A percentile compares a stretch with the other conserved stretches of the same genome.
These are phyloP conservation scores for Candida rishiriensis DNA, from an alignment of 805 yeast species.

Conservation along the genomic window DNA sequence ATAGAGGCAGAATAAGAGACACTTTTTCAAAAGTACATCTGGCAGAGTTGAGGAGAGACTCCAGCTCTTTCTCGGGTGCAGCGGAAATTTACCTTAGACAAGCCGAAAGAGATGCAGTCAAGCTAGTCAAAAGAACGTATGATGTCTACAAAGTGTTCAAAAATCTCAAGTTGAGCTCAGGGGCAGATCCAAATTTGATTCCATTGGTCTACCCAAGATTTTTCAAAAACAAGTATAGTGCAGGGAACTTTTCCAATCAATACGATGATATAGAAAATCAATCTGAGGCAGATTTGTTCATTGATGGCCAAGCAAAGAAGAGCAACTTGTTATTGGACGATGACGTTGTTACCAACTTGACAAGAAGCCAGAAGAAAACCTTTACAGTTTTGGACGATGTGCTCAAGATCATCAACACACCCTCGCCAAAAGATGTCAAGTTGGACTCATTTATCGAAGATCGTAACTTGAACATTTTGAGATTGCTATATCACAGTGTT, in stretches of 20 bases:
- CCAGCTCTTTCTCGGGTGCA: conserved; percentile 6
- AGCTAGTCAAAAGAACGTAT: conserved; percentile 16
- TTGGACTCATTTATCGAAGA: conserved; percentile 26
- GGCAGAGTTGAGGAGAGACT: conserved; percentile 1
- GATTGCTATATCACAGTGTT: conserved; percentile 49
- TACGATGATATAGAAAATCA: conserved; percentile 35
- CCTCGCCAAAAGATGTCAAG: conserved; percentile 24
- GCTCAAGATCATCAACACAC: conserved; percentile 36
- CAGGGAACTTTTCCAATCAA: conserved; percentile 78
- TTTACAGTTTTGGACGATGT: conserved; percentile 37
- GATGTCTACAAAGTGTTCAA: conserved; percentile 13
- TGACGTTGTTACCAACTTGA: conserved; percentile 39
- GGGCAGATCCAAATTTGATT: conserved; percentile 25
- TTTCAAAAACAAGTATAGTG: conserved; percentile 59
- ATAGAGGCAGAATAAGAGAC: conserved; percentile 2
- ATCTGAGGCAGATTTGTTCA: conserved; percentile 30
- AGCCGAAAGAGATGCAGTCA: conserved; percentile 20
- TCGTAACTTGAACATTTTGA: conserved; percentile 49
- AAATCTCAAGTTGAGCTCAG: conserved; percentile 10
- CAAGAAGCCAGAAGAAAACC: conserved; percentile 34
- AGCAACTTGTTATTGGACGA: conserved; percentile 46
- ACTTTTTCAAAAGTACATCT: neutral
- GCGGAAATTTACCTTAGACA: conserved; percentile 16
- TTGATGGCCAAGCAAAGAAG: conserved; percentile 11
- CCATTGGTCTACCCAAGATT: conserved; percentile 74